phyloP scores from a whole-genome alignment of 495 filamentous ascomycete species.

The Aspergillus funiculosus region DNA sequence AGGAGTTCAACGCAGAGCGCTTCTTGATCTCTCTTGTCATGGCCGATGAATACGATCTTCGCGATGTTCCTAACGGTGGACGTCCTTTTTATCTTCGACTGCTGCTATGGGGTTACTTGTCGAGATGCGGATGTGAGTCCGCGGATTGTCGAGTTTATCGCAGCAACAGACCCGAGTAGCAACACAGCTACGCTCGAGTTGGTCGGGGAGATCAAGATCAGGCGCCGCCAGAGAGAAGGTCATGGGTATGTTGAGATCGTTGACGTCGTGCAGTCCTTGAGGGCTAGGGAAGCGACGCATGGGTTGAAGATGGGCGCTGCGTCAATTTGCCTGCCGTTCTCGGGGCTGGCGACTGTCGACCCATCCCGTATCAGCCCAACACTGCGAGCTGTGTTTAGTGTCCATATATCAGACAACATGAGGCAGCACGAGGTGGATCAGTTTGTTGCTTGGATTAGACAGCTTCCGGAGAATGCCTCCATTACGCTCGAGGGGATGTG shows the following conservation, averaged over 20 bases:
- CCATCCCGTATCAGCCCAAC: slow-evolving; percentile 8
- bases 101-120: background rate
- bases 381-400: slow-evolving; percentile 15
- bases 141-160: slow-evolving; percentile 6
- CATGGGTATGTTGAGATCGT: slow-evolving; percentile 2
- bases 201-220: background rate
- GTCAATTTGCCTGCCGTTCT: slow-evolving; percentile 12
- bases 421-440: slow-evolving; percentile 7
- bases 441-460: slow-evolving; percentile 14
- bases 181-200: background rate
- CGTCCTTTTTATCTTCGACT: slow-evolving; percentile 6
- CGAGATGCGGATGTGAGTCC: background rate
- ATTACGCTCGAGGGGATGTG: slow-evolving; percentile 13
- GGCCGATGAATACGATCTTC: background rate
- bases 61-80: background rate
- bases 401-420: slow-evolving; percentile 14
- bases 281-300: background rate
- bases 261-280: background rate
- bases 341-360: slow-evolving; percentile 6
- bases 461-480: slow-evolving; percentile 6
- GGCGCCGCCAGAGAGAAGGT: background rate
- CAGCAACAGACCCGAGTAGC: background rate
- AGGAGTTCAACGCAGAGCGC: background rate
- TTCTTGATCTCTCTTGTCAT: background rate
- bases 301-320: background rate